Base-by-base conservation (phyloP, 768 basidiomycete species). In the Russula abietina region DNA sequence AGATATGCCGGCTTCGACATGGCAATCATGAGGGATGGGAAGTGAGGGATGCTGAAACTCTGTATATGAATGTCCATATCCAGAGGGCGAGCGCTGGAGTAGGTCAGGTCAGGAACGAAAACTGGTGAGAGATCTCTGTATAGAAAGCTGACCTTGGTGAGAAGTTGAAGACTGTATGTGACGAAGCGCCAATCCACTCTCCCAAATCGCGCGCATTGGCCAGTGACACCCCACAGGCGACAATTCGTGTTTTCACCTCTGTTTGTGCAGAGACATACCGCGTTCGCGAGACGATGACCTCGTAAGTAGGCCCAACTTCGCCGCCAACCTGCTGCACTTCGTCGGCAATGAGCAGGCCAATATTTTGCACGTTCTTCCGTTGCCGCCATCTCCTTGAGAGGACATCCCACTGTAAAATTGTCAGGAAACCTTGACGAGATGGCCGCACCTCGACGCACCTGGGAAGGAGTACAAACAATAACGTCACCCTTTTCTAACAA, bases 1-100 rank as follows among this genome's bases (percentile, higher is more conserved):
- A 98, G 83, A 72, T 98, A 98, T 0, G 96, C 91, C 0, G 97
- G 97, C 72, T 98, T 98, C 10, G 95, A 94, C 97, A 99, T 98
- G 50, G 94, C 83, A 63, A 98, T 93, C 96, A 99, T 98, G 46
- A 99, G 79, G 0, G 94, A 97, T 0, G 97, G 94, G 84, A 96
- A 97, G 71, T 98, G 97, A n/a, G 94, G 92, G 51, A 94, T 91
- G 30, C 83, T 84, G 79, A 97, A 99, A 46, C 91, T 93, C 70
- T 99, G 97, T 9, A 99, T 77, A 71, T 98, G 95, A 53, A 99
- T 94, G 62, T 98, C 93, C 86, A 99, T 90, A 67, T 97, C 94
- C 12, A 98, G 77, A 3, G 96, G 94, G n/a, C 96, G 91, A 17
- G 95, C 93, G 68, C 93, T 93, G 56, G 28, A 45, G 28, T 61